Percentiles rank a stretch among this genome's conserved stretches.
Conservation (phyloP, 1,139 yeast genomes). For the Taiozyma sp. region DNA sequence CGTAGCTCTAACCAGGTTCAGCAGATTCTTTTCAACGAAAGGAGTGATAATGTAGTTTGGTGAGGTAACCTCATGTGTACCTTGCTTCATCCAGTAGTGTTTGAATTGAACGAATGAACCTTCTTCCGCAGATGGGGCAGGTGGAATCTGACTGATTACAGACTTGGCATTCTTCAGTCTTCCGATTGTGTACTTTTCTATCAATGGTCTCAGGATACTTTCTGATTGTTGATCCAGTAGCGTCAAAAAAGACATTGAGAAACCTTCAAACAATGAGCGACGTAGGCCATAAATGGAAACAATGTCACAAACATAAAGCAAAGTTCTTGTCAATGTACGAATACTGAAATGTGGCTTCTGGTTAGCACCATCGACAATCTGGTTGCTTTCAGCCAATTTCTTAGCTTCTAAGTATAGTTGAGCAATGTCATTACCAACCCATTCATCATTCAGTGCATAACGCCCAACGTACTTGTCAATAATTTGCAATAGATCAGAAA, state of each 20-base stretch:
- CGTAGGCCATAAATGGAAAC: constrained; percentile 79
- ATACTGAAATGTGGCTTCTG: constrained; percentile 96
- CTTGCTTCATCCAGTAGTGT: constrained; percentile 89
- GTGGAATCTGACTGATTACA: constrained; percentile 64
- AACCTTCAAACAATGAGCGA: constrained; percentile 89
- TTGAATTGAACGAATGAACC: constrained; percentile 67
- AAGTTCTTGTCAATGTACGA: constrained; percentile 86
- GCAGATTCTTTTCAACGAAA: constrained; percentile 87
- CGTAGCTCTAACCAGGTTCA: constrained; percentile 89
- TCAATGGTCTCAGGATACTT: constrained; percentile 58
- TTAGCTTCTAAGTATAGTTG: constrained; percentile 80
- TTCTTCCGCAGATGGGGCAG: constrained; percentile 51
- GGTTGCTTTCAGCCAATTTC: constrained; percentile 62
- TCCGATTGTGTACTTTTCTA: constrained; percentile 65
- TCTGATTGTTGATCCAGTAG: constrained; percentile 75
- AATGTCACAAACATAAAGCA: constrained; percentile 77
- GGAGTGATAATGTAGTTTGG: constrained; percentile 94
- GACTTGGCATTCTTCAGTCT: constrained; percentile 72
- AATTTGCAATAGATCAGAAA: constrained; percentile 74
- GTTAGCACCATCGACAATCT: constrained; percentile 95
- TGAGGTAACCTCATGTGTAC: constrained; percentile 55
- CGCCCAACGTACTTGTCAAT: constrained; percentile 82
- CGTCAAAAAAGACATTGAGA: constrained; percentile 91
- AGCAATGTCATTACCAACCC: constrained; percentile 89
- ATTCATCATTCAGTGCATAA: constrained; percentile 73